A percentile compares a stretch with the other conserved stretches of the same genome.
phyloP scores from a whole-genome alignment of 169 alveolate species.

The Plasmodium knowlesi region DNA sequence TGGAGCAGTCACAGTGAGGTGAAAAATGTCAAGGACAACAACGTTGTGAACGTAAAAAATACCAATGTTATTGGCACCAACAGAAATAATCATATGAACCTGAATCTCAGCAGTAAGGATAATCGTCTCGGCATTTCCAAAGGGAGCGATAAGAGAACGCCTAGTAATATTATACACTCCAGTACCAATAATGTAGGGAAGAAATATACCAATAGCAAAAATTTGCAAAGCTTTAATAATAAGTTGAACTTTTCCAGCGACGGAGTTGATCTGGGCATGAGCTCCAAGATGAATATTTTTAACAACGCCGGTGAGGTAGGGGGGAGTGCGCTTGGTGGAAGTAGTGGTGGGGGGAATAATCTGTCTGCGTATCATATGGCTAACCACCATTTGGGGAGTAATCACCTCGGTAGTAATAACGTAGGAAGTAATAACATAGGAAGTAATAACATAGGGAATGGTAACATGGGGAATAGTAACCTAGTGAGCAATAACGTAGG shows the following conservation, averaged over 20 bases:
- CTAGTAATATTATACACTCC: not conserved
- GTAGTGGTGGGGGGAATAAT: not conserved
- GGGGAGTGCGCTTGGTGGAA: not conserved
- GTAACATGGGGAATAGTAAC: not conserved
- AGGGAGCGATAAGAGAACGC: not conserved
- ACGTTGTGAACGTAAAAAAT: not conserved
- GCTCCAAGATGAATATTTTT: not conserved
- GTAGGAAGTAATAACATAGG: not conserved
- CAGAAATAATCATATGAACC: not conserved
- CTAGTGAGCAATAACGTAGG: not conserved
- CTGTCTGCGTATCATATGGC: not conserved
- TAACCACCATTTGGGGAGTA: not conserved
- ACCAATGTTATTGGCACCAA: not conserved
- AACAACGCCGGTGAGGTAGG: not conserved
- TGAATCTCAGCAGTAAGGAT: not conserved
- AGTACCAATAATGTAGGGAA: not conserved
- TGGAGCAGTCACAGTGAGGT: not conserved
- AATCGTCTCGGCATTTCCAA: not conserved
- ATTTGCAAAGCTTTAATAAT: not conserved
- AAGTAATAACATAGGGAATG: not conserved
- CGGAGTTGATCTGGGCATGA: not conserved
- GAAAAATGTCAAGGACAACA: not conserved
- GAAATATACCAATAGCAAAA: not conserved
- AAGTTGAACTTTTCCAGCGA: not conserved
- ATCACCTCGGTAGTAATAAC: not conserved